A percentile compares a stretch with the other conserved stretches of the same genome.
Conservation (phyloP, 2,329 filamentous ascomycete species). For the Pyrenochaeta sp. region DNA sequence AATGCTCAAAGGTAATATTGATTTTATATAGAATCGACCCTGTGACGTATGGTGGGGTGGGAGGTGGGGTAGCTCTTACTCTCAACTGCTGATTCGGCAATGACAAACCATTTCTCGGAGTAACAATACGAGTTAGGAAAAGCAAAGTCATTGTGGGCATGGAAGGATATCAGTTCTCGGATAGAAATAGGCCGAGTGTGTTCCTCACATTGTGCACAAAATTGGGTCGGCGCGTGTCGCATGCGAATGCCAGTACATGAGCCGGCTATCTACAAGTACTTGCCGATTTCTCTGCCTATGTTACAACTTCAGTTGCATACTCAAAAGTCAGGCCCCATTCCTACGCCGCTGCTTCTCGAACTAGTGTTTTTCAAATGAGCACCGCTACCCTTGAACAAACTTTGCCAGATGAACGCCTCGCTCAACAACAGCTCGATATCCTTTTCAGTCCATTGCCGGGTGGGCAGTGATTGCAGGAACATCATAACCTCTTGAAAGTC, state of each 20-base stretch:
- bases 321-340: constrained; percentile 50
- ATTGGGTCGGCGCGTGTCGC: background rate
- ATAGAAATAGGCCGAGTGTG: background rate
- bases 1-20: too few species aligned
- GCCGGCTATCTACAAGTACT: constrained; percentile 7
- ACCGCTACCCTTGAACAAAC: constrained; percentile 90
- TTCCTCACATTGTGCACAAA: background rate
- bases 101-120: background rate
- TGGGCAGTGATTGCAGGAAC: constrained; percentile 95
- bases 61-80: constrained; percentile 28
- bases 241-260: background rate
- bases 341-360: constrained; percentile 43
- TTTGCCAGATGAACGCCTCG: constrained; percentile 99
- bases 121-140: background rate
- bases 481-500: constrained; percentile 99
- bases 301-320: constrained; percentile 14
- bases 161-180: background rate
- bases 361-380: constrained; percentile 73
- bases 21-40: background rate
- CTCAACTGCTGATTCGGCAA: constrained; percentile 13
- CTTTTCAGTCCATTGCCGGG: constrained; percentile 94
- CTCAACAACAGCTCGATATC: constrained; percentile 95
- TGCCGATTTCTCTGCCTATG: constrained; percentile 12
- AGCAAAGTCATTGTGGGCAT: background rate
- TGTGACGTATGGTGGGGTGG: constrained; percentile 30